These are phyloP conservation scores for Pistacia atlantica DNA, from an alignment of 345 rosid species.

Conservation along the genomic window DNA sequence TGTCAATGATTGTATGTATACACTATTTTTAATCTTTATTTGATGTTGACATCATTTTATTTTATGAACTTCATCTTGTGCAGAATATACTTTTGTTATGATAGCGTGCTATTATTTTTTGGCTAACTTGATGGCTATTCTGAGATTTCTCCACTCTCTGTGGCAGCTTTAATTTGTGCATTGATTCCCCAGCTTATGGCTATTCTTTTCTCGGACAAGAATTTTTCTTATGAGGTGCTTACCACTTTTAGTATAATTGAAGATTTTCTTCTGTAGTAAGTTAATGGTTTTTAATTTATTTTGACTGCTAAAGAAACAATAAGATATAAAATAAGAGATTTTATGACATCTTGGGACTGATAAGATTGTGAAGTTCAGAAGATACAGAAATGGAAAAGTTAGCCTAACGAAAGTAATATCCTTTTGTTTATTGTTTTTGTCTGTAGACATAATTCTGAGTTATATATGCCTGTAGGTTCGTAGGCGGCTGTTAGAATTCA, in stretches of 20 bases:
- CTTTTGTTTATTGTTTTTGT: background rate
- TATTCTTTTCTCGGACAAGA: constrained; percentile 73
- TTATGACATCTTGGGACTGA: background rate
- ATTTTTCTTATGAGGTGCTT: constrained; percentile 74
- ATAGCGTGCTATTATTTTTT: background rate
- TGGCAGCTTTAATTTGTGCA: constrained; percentile 89
- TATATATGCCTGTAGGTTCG: constrained; percentile 53
- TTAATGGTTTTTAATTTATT: background rate
- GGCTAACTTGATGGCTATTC: background rate
- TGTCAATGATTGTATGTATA: constrained; percentile 76
- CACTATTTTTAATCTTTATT: constrained; percentile 19
- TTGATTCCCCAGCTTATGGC: constrained; percentile 84
- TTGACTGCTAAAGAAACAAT: background rate
- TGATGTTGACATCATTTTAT: background rate
- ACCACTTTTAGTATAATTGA: constrained; percentile 11
- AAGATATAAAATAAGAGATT: background rate
- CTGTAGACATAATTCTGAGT: background rate
- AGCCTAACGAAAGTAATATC: background rate
- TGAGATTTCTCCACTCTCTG: constrained; percentile 20
- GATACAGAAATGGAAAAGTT: background rate
- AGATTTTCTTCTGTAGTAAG: constrained; percentile 13
- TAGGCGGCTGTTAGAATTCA: constrained; percentile 78
- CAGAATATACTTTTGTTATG: background rate
- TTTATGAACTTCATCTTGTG: background rate
- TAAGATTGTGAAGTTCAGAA: background rate